These are phyloP conservation scores for Pseudofabraea citricarpa DNA, from an alignment of 2,329 filamentous ascomycete genomes.

Conservation along the genomic window DNA sequence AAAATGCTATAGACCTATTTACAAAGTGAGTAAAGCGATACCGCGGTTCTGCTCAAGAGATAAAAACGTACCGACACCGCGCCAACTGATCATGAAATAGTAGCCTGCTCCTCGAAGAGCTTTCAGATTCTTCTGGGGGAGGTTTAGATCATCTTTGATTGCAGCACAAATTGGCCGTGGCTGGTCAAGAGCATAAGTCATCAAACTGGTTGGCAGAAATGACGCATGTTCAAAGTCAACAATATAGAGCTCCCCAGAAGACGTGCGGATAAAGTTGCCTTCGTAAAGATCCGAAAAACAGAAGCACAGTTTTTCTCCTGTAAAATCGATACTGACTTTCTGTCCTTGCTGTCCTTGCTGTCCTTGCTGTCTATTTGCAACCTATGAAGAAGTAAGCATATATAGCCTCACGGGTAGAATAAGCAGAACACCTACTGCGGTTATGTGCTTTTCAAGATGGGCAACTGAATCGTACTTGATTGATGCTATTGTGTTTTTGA, in stretches of 20 bases:
- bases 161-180: neutral
- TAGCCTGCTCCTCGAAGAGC: neutral
- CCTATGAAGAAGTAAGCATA: neutral
- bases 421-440: neutral
- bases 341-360: neutral
- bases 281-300: slow-evolving; percentile 10
- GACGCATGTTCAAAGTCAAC: slow-evolving; percentile 6
- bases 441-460: slow-evolving; percentile 1
- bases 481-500: slow-evolving; percentile 6
- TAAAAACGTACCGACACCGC: neutral
- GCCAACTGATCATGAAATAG: neutral
- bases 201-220: slow-evolving; percentile 5
- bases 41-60: too few relatives aligned
- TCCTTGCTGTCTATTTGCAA: slow-evolving; percentile 2
- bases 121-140: neutral
- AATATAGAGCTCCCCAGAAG: slow-evolving; percentile 4
- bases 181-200: neutral
- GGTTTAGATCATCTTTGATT: neutral
- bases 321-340: slow-evolving; percentile 3
- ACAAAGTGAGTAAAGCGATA: too few relatives aligned
- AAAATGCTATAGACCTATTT: too few relatives aligned
- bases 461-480: slow-evolving; percentile 1
- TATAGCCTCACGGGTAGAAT: neutral
- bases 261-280: slow-evolving; percentile 7
- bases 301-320: slow-evolving; percentile 6